Conservation (phyloP, 208 protist genomes). For the Acanthamoeba royreba region DNA sequence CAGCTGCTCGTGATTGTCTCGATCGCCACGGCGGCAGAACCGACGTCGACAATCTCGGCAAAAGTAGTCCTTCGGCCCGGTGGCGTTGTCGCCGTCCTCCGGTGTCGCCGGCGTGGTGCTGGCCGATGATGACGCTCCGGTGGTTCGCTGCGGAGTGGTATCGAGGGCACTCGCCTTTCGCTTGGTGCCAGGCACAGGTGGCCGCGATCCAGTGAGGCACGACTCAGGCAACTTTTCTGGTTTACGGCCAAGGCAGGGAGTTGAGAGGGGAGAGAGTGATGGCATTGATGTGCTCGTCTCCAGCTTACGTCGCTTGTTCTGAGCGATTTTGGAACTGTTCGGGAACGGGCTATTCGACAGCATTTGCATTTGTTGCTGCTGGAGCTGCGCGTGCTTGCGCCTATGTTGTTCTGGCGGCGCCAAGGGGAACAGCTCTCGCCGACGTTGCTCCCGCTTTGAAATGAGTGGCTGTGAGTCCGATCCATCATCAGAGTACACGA, state of each 20-base stretch:
- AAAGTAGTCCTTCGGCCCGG: neutral
- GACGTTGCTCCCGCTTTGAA: neutral
- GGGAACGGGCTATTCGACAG: neutral
- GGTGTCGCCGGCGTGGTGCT: neutral
- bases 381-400: neutral
- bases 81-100: neutral
- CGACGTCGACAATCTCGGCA: conserved; percentile 4
- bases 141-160: neutral
- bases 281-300: neutral
- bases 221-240: neutral
- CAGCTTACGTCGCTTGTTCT: neutral
- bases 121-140: neutral
- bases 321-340: neutral
- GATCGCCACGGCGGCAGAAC: conserved; percentile 5
- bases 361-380: neutral
- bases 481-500: neutral
- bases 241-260: neutral
- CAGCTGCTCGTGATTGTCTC: conserved; percentile 25
- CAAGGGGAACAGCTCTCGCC: neutral
- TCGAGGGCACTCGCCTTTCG: neutral
- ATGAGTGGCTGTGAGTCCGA: neutral
- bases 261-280: neutral
- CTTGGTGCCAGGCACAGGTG: neutral
- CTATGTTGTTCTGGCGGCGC: no score
- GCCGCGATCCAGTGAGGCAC: neutral